Base-by-base conservation (phyloP, 768 basidiomycete species). In the Chalciporus chontae region DNA sequence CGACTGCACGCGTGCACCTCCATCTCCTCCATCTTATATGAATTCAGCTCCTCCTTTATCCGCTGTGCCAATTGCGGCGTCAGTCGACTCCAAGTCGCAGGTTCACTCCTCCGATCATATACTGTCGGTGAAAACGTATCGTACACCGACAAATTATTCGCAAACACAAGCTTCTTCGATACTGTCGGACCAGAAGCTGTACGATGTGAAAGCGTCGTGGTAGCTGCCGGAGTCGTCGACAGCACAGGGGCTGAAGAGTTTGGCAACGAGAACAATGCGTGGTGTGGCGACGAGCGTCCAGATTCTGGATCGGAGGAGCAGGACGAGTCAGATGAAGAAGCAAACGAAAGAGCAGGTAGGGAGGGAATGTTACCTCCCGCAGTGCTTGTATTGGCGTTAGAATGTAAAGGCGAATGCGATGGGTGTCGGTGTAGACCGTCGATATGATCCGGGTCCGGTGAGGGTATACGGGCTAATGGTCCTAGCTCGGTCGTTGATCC, bases 11-110 rank as follows among this genome's bases (percentile, higher is more conserved):
- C 89, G 70, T 98, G 95, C 54, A 99, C 94, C 67, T 94, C 92
- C 95, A 99, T 98, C 74, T 97, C 94, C 71, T 95, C 94, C 89
- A 97, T 91, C 78, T 98, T 98, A 73, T 90, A 98, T 48, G 91
- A 92, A 71, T 99, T 99, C 45, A 99, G 76, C 72, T 95, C 92
- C 72, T 95, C 93, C 78, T 99, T 99, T 69, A 99, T 98, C 60
- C 87, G 79, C 75, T 97, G 92, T 36, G 95, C 95, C 61, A 98
- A 74, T 50, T 87, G 84, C 39, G 95, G 96, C 45, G 96, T 99
- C 61, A 99, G 72, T 36, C 90, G 80, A 71, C 94, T 97, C 85
- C 94, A 97, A 23, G 95, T 98, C 41, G 94, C 94, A 18, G 92
- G 93, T 69, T 97, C 95, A 58, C 91, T 93, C 61, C 94, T 77